Percentiles rank a stretch among this genome's conserved stretches.
phyloP scores from a whole-genome alignment of 2,329 filamentous ascomycete species.

The Didymella pinodella region DNA sequence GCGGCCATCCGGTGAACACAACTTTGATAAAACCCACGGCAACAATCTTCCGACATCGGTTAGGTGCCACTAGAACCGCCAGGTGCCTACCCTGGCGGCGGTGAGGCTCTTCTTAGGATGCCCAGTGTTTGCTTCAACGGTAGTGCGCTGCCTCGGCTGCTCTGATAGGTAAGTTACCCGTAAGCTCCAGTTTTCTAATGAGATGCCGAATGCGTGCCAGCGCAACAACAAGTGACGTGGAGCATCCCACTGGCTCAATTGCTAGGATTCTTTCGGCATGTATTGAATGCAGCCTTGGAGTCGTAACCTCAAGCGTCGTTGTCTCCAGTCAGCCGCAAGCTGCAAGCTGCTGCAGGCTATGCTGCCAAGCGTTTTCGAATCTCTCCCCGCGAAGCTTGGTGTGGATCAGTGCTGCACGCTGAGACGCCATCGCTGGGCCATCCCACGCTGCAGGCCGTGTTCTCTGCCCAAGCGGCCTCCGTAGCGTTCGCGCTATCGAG shows the following conservation, averaged over 20 bases:
- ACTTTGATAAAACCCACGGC: slow-evolving; percentile 15
- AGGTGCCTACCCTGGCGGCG: slow-evolving; percentile 12
- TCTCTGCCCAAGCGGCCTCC: slow-evolving; percentile 10
- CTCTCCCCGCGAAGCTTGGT: slow-evolving; percentile 21
- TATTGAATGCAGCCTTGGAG: slow-evolving; percentile 17
- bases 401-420: slow-evolving; percentile 12
- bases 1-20: slow-evolving; percentile 17
- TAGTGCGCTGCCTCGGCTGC: slow-evolving; percentile 18
- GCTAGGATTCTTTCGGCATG: slow-evolving; percentile 21
- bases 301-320: slow-evolving; percentile 8
- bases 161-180: slow-evolving; percentile 23
- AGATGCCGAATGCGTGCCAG: slow-evolving; percentile 13
- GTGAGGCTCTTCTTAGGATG: slow-evolving; percentile 23
- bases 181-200: slow-evolving; percentile 13
- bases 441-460: slow-evolving; percentile 21
- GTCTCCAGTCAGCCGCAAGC: slow-evolving; percentile 15
- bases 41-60: slow-evolving; percentile 17
- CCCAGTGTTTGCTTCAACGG: slow-evolving; percentile 21
- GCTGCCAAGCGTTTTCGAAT: slow-evolving; percentile 18
- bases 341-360: slow-evolving; percentile 15
- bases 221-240: slow-evolving; percentile 18
- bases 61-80: slow-evolving; percentile 1
- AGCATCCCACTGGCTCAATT: slow-evolving; percentile 12
- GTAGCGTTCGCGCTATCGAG: slow-evolving; percentile 24
- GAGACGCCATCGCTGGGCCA: slow-evolving; percentile 10